Evolutionary conservation across 805 yeast genomes (phyloP), one percentile per base, ranked within the genome.

Genomic region (Hyphopichia homilentoma): DNA sequence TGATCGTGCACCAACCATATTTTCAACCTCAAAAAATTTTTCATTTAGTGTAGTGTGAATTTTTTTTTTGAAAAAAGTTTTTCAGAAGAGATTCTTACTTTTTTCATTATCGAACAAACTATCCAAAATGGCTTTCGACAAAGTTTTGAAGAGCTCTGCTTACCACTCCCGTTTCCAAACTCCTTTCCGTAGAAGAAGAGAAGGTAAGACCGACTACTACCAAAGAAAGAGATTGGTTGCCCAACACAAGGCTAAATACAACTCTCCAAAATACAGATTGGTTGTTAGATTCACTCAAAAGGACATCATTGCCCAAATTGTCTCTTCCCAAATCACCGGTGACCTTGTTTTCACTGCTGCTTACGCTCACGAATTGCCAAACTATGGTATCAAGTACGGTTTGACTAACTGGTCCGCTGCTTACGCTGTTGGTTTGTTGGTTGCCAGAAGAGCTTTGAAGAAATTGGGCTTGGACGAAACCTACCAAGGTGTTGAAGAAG

Each of bases 331-430:
- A 73, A 84, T 93, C 73, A 81, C 90, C 55, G 98, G 98, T 74
- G 98, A 93, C 70, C 54, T 85, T 61, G 97, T 90, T 44, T 77
- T 93, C 64, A 77, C 96, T 54, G 90, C 97, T 68, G 98, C 98
- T 67, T 93, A 93, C 82, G 78, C 98, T 50, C 97, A 93, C 62
- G 98, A 93, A 79, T 82, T 93, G 64, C 97, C 97, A 77, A 79
- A 75, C 65, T 93, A 86, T 81, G 98, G 98, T 67, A 87, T 93
- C 65, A 77, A 76, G 65, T 95, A 86, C 74, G 98, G 98, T 84
- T 81, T 93, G 70, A 90, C 98, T 69, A 93, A 93, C 94, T 93
- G 98, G 98, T 76, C 98, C 45, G 97, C 98, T 68, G 97, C 96
- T 69, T 93, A 93, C 79, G 97, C 97, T 61, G 84, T 86, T 59